Conservation (phyloP, 2,329 filamentous ascomycete species). For the Alternaria ethzedia region DNA sequence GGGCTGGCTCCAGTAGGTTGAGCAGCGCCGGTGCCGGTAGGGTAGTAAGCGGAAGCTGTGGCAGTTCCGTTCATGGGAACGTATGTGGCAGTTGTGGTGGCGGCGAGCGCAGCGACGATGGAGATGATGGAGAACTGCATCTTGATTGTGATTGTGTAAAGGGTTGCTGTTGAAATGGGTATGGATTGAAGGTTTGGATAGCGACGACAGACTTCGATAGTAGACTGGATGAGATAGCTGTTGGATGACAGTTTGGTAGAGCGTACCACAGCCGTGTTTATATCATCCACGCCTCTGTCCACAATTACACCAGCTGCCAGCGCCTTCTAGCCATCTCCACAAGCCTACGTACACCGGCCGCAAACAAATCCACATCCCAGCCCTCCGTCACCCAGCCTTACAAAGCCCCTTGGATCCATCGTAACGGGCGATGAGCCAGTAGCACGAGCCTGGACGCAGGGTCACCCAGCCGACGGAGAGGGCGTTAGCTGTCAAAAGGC, state of each 20-base stretch:
- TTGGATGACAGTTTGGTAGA: neutral
- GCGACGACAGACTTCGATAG: neutral
- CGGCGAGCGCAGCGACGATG: conserved; percentile 33
- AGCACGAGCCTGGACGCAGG: conserved; percentile 1
- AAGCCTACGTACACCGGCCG: conserved; percentile 14
- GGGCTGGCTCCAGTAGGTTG: conserved; percentile 20
- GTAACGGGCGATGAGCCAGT: conserved; percentile 2
- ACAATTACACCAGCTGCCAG: neutral
- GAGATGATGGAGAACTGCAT: conserved; percentile 44
- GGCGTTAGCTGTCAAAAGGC: conserved; percentile 5
- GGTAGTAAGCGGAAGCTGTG: conserved; percentile 26
- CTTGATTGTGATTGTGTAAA: conserved; percentile 17
- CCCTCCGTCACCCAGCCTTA: conserved; percentile 12
- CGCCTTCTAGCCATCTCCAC: conserved; percentile 10
- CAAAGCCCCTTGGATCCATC: conserved; percentile 6
- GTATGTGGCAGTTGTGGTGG: conserved; percentile 35
- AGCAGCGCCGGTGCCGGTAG: conserved; percentile 32
- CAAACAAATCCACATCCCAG: conserved; percentile 16
- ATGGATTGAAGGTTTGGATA: neutral
- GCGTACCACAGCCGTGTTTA: conserved; percentile 5
- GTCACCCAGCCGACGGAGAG: neutral
- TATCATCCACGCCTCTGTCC: conserved; percentile 5
- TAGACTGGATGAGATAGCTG: neutral
- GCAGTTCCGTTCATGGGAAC: conserved; percentile 33
- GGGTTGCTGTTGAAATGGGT: neutral